Base-by-base conservation (phyloP, 2,329 filamentous ascomycete species). In the Colletotrichum eleusines region DNA sequence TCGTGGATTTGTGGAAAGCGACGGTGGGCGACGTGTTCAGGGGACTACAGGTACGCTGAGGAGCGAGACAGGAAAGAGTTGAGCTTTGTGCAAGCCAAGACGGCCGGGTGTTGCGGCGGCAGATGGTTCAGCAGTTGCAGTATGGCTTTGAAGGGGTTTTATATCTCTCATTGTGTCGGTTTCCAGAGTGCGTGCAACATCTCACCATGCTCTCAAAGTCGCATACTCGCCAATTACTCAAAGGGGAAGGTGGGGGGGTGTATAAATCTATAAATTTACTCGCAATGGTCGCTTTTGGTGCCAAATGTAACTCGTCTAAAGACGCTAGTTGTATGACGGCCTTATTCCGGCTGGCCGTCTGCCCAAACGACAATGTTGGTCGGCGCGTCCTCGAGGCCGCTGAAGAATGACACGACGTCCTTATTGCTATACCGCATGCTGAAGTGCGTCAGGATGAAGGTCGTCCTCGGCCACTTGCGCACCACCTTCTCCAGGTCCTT, bases 381-480 rank as follows among this genome's bases (percentile, higher is more conserved):
- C 5, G 82, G 83, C 63, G 78, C 76, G 69, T 83, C 77, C 4
- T 76, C 74, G 77, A 84, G 72, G n/a, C 76, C 76, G 57, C 73
- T 76, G 69, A 86, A 86, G 68, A 86, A 86, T 2, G 67, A 58
- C 46, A 78, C 74, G 1, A 86, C 75, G 23, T 83, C 80, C 50
- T 77, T 75, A 20, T 85, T 82, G 3, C 69, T 79, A 68, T 86
- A 74, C 38, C 84, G 75, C 76, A 85, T 71, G 69, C 84, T 86
- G 67, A 86, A 86, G 73, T 86, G 84, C 73, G 76, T 85, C 55
- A 86, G 69, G 33, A 86, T 79, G 75, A 85, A 86, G 5, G 78
- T 83, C 11, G 83, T 85, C 51, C 65, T 65, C 0, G 80, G 80
- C 80, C 82, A 85, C 66, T 76, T 79, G 35, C 83, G 76, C 26